A percentile compares a stretch with the other conserved stretches of the same genome.
These are phyloP conservation scores for Dendrobium huoshanense DNA, from an alignment of 106 monocot species.

Conservation along the genomic window DNA sequence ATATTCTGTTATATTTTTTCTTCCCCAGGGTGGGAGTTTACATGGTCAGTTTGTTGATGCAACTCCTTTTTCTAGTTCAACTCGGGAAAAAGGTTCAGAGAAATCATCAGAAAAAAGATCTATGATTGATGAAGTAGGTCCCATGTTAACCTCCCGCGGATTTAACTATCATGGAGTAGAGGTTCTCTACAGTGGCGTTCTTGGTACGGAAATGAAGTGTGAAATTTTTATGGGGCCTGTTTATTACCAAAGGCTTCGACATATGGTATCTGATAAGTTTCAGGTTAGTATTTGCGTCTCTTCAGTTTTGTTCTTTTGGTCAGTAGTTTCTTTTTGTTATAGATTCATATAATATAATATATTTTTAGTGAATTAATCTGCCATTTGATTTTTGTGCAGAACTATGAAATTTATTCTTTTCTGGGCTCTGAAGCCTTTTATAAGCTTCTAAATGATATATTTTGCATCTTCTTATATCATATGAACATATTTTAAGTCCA, in stretches of 20 bases:
- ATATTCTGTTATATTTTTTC: neutral
- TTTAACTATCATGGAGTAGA: slow-evolving; percentile 97
- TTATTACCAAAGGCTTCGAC: slow-evolving; percentile 96
- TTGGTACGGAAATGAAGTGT: slow-evolving; percentile 78
- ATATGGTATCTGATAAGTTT: slow-evolving; percentile 99
- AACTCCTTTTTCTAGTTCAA: slow-evolving; percentile 66
- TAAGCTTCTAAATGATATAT: too few relatives aligned
- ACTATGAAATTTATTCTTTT: too few relatives aligned
- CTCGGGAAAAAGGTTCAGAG: slow-evolving; percentile 24
- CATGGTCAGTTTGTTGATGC: slow-evolving; percentile 83
- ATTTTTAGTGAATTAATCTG: too few relatives aligned
- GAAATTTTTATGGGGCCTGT: slow-evolving; percentile 98
- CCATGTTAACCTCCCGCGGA: slow-evolving; percentile 65
- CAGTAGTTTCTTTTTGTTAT: neutral
- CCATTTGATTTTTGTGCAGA: too few relatives aligned
- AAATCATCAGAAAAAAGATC: slow-evolving; percentile 25
- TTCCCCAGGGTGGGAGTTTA: slow-evolving; percentile 70
- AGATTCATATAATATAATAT: too few relatives aligned
- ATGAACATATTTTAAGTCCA: too few relatives aligned
- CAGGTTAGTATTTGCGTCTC: slow-evolving; percentile 38
- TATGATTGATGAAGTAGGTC: slow-evolving; percentile 75
- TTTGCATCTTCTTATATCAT: too few relatives aligned
- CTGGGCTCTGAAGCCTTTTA: too few relatives aligned
- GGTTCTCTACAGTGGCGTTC: slow-evolving; percentile 87
- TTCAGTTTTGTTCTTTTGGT: neutral